phyloP scores from a whole-genome alignment of 1,139 yeast species.

The Debaryomycetaceae sp. region DNA sequence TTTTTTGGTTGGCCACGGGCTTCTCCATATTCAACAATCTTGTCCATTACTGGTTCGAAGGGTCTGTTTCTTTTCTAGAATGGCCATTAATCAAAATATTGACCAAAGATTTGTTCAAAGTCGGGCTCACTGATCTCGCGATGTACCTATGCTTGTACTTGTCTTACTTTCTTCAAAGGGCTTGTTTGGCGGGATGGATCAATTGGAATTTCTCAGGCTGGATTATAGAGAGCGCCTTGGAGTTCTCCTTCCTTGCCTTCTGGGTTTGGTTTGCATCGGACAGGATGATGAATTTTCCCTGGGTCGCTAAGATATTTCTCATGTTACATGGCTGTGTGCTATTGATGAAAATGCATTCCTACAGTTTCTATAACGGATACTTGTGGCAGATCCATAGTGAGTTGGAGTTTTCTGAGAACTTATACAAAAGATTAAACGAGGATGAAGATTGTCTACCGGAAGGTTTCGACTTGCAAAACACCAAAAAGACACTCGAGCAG shows the following conservation, averaged over 20 bases:
- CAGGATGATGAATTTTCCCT: constrained; percentile 50
- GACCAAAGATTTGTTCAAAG: constrained; percentile 52
- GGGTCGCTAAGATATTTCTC: constrained; percentile 86
- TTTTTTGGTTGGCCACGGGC: constrained; percentile 65
- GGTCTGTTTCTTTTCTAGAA: constrained; percentile 26
- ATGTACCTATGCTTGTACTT: constrained; percentile 68
- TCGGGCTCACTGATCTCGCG: constrained; percentile 63
- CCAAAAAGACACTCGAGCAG: constrained; percentile 29
- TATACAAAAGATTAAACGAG: constrained; percentile 20
- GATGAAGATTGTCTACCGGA: constrained; percentile 13
- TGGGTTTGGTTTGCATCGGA: constrained; percentile 52
- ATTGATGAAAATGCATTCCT: constrained; percentile 91
- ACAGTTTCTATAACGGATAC: constrained; percentile 84
- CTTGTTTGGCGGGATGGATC: constrained; percentile 39
- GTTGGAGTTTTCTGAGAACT: constrained; percentile 43
- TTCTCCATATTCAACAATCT: constrained; percentile 47
- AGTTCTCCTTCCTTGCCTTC: constrained; percentile 46
- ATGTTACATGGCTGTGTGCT: constrained; percentile 80
- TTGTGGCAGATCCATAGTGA: constrained; percentile 67
- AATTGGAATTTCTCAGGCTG: constrained; percentile 64
- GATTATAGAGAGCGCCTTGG: constrained; percentile 55
- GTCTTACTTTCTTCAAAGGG: constrained; percentile 52
- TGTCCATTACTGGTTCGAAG: constrained; percentile 38
- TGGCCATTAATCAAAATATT: constrained; percentile 52
- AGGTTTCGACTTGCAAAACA: constrained; percentile 22